phyloP scores from a whole-genome alignment of 202 grass and related monocot genomes.

The Thinopyrum obtusiflorum region DNA sequence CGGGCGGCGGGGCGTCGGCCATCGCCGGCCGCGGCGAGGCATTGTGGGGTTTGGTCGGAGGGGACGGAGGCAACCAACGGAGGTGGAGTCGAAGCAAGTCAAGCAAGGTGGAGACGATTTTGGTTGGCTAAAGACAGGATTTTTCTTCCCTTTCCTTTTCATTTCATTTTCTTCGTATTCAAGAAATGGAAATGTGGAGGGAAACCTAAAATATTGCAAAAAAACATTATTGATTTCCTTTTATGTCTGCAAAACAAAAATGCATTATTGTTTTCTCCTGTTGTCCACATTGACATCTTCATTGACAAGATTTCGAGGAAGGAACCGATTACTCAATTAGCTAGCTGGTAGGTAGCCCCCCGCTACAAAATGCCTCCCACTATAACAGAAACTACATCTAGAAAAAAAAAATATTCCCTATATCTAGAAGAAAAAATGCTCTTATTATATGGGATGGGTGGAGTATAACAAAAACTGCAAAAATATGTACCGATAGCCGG shows the following conservation, averaged over 20 bases:
- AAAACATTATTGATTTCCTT: neutral
- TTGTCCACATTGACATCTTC: neutral
- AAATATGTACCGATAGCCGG: neutral
- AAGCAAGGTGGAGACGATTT: neutral
- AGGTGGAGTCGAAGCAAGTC: constrained; percentile 20
- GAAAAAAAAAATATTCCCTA: no score
- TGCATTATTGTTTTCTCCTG: neutral
- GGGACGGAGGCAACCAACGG: neutral
- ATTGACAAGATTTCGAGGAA: neutral
- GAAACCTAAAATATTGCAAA: neutral
- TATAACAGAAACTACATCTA: no score
- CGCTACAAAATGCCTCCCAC: no score
- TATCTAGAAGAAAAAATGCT: no score
- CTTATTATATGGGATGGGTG: no score
- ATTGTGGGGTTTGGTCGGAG: constrained; percentile 13
- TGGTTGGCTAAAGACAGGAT: neutral
- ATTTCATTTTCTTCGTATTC: neutral
- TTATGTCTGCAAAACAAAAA: neutral
- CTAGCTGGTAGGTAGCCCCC: neutral
- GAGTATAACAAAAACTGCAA: no score
- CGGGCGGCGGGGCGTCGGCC: neutral
- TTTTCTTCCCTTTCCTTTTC: neutral
- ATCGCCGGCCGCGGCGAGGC: constrained; percentile 13
- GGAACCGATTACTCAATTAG: neutral
- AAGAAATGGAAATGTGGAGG: neutral